phyloP scores from a whole-genome alignment of 495 filamentous ascomycete genomes.

The Stereocaulon alpinum region DNA sequence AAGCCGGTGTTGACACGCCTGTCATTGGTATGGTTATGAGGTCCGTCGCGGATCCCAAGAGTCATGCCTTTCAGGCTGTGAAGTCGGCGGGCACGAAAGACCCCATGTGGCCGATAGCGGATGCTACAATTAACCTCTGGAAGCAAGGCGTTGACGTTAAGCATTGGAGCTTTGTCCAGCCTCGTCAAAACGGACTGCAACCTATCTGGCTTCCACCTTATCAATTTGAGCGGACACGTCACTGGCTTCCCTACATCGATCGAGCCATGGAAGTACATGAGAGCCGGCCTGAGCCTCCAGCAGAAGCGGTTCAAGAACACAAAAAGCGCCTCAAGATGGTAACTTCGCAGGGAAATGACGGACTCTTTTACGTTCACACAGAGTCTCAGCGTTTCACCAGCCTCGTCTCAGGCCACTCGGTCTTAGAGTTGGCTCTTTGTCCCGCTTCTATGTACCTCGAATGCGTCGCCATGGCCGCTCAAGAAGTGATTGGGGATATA shows the following conservation, averaged over 20 bases:
- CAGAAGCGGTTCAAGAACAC: background rate
- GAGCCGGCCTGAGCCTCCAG: background rate
- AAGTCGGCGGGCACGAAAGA: conserved; percentile 2
- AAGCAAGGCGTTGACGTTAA: conserved; percentile 16
- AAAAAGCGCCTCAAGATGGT: background rate
- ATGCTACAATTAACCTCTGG: conserved; percentile 24
- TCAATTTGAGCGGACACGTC: conserved; percentile 12
- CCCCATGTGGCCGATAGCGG: conserved; percentile 20
- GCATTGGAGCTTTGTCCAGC: conserved; percentile 20
- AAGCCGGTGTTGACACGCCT: conserved; percentile 28
- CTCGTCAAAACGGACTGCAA: background rate
- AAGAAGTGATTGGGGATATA: conserved; percentile 6
- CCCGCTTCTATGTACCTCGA: conserved; percentile 39
- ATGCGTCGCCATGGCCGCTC: conserved; percentile 12
- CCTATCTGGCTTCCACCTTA: conserved; percentile 18
- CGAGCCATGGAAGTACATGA: conserved; percentile 3
- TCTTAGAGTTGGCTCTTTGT: conserved; percentile 28
- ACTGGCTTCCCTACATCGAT: conserved; percentile 15
- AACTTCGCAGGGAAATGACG: background rate
- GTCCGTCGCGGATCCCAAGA: conserved; percentile 6
- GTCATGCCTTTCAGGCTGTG: conserved; percentile 10
- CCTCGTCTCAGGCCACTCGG: conserved; percentile 30
- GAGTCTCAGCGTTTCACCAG: conserved; percentile 6
- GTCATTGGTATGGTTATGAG: conserved; percentile 27
- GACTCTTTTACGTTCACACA: background rate